Base-by-base conservation (phyloP, 2,329 filamentous ascomycete species). In the Colletotrichum theobromicola region DNA sequence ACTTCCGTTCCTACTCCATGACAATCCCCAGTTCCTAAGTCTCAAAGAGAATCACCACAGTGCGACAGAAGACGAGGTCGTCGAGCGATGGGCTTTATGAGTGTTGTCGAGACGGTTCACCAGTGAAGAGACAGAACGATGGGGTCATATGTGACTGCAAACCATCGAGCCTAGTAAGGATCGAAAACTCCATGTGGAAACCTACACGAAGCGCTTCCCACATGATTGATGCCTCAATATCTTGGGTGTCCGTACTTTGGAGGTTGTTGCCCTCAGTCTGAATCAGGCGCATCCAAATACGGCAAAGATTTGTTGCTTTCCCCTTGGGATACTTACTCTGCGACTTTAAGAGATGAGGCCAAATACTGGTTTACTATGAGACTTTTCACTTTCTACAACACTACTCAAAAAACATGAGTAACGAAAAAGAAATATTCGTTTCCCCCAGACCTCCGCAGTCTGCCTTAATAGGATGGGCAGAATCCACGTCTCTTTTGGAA, bases 131-230 rank as follows among this genome's bases (percentile, higher is more conserved):
- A 50, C 16, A 21, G n/a, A n/a, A n/a, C n/a, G n/a, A 50, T 21
- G 6, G 21, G n/a, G 42, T 9, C 21, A 7, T 21, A 50, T 21
- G 10, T 1, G n/a, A 21, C 42, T 21, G 42, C 42, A 21, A 21
- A 4, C 3, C n/a, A 50, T 50, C 42, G 10, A 21, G n/a, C 42
- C 42, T 50, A 6, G 42, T 2, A n/a, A n/a, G n/a, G 42, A 50
- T 13, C 4, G n/a, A 3, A 7, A 21, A 2, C 2, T 1, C 13
- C n/a, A 13, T 13, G 1, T 21, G 10, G 5, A 46, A 46, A 13
- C 13, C 18, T 6, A 2, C 4, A 46, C 2, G 5, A n/a, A 46
- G 42, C n/a, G n/a, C n/a, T n/a, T n/a, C 42, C 42, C 21, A 21
- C 5, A 12, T 7, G 42, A 37, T 21, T 46, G 42, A 46, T 7